Evolutionary conservation across 2,329 filamentous ascomycete genomes (phyloP).

Genomic region (Claviceps sp.): DNA sequence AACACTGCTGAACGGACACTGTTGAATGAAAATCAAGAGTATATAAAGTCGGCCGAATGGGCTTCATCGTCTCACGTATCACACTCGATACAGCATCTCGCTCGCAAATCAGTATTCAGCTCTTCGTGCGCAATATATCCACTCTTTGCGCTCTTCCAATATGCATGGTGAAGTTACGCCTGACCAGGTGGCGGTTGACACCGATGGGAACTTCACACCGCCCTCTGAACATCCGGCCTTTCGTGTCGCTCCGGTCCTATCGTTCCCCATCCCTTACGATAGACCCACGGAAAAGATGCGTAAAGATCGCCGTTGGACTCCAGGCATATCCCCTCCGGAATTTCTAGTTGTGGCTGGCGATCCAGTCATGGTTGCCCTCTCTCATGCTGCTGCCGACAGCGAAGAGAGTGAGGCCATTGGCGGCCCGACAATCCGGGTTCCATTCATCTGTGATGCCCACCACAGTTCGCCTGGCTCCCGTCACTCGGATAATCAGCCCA

Average conservation of each 20-base stretch:
- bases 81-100: conserved; percentile 1
- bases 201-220: conserved; percentile 52
- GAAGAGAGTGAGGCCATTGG: conserved; percentile 21
- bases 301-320: conserved; percentile 20
- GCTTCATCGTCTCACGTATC: conserved; percentile 8
- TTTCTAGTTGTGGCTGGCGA: conserved; percentile 43
- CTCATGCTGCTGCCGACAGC: conserved; percentile 34
- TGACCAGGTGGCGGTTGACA: conserved; percentile 47
- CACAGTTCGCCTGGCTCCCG: conserved; percentile 67
- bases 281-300: conserved; percentile 34
- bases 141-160: neutral
- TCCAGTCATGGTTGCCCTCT: conserved; percentile 45
- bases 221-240: conserved; percentile 46
- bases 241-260: conserved; percentile 37
- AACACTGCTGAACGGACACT: neutral
- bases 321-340: conserved; percentile 25
- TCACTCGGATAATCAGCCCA: conserved; percentile 51
- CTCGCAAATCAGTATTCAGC: neutral
- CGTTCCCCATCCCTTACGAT: conserved; percentile 45
- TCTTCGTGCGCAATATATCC: neutral
- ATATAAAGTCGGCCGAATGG: conserved; percentile 4
- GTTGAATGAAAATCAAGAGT: neutral
- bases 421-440: conserved; percentile 31
- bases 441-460: conserved; percentile 62
- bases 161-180: conserved; percentile 21